Evolutionary conservation across 2,329 filamentous ascomycete species (phyloP), one percentile per base, ranked within the genome.

Genomic region (Xylariaceae sp.): DNA sequence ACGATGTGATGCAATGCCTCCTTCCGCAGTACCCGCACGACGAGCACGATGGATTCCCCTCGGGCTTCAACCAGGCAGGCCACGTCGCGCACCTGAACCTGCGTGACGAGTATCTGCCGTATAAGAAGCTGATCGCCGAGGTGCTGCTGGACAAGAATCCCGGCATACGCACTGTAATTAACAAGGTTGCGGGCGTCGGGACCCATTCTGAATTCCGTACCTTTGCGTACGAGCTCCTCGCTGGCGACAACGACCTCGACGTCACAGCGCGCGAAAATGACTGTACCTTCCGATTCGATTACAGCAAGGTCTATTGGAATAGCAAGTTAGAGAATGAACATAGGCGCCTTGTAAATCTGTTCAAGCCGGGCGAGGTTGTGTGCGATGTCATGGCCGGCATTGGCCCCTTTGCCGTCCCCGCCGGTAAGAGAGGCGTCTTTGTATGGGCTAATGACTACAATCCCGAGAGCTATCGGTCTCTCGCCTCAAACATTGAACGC

Each of bases 371-470:
- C 37, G 88, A 97, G 67, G 91, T 91, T 3, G 88, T 97, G 1
- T 94, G 87, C 74, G 94, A 99, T 71, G 87, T 96, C 60, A 99
- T 97, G 92, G 92, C 92, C 0, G 94, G 94, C 41, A 92, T 99
- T 47, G 94, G 94, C 0, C 94, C 94, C 0, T 99, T 99, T 70
- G 92, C 92, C 19, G 79, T 96, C 3, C 94, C 94, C 0, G 91
- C 92, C 0, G 94, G 89, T 15, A 95, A 88, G 75, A 92, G 88
- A 70, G 84, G 83, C 37, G 89, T 95, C 26, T 95, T 97, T 64
- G 92, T 96, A 16, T 95, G 89, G 85, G 94, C 92, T 37, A 99
- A 97, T 72, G 94, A 99, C 70, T 85, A 96, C 68, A 99, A 99
- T 68, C 92, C 92, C 0, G 88, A 95, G 65, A 92, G 90, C 64